Evolutionary conservation across 108 stramenopile species (phyloP).

Genomic region (Pseudonitzschia multistriata): DNA sequence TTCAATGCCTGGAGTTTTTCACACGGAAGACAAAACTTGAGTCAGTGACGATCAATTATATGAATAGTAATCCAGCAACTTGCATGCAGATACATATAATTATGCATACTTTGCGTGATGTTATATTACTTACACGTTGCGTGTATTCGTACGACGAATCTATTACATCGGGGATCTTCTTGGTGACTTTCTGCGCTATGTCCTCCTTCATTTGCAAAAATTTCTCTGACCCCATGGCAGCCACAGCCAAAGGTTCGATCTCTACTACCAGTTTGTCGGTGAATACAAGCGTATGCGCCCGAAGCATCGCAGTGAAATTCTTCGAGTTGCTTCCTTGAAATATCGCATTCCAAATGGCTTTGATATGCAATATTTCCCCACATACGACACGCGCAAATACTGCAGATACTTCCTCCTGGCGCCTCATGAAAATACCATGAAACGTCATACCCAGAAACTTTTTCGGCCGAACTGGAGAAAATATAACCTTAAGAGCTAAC

Average conservation of each 20-base stretch:
- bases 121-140: slow-evolving; percentile 31
- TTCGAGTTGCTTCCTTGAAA: slow-evolving; percentile 70
- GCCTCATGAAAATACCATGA: slow-evolving; percentile 92
- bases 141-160: slow-evolving; percentile 86
- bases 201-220: slow-evolving; percentile 88
- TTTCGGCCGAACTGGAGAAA: slow-evolving; percentile 83
- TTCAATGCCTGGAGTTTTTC: slow-evolving; percentile 56
- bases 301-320: slow-evolving; percentile 82
- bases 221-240: slow-evolving; percentile 77
- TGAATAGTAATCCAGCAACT: too few species aligned
- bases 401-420: slow-evolving; percentile 88
- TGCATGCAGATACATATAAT: too few species aligned
- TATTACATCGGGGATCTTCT: slow-evolving; percentile 72
- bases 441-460: slow-evolving; percentile 56
- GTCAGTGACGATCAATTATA: neutral
- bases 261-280: slow-evolving; percentile 71
- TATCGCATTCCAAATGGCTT: slow-evolving; percentile 77
- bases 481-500: slow-evolving; percentile 92
- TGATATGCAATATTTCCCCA: slow-evolving; percentile 51
- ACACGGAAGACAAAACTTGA: neutral
- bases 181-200: slow-evolving; percentile 77
- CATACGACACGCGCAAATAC: slow-evolving; percentile 64
- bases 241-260: slow-evolving; percentile 78
- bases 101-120: neutral
- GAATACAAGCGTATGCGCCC: slow-evolving; percentile 84